phyloP scores from a whole-genome alignment of 2,329 filamentous ascomycete species.

The Pseudohalonectria lignicola region DNA sequence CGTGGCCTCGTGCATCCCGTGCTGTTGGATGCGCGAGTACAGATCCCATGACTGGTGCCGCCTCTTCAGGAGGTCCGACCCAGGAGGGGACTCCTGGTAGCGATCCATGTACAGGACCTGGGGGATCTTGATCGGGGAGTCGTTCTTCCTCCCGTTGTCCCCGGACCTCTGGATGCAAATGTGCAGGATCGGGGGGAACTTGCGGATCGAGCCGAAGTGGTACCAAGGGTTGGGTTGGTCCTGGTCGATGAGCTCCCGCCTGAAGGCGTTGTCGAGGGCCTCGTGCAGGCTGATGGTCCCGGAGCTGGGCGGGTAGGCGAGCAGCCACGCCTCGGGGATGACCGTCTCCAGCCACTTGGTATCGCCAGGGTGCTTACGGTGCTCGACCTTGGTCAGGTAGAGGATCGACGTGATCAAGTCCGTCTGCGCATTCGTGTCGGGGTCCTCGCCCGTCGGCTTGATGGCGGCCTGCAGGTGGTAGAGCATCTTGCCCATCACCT shows the following conservation, averaged over 20 bases:
- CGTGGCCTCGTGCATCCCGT: neutral
- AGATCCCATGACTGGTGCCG: constrained; percentile 66
- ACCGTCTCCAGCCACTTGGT: constrained; percentile 12
- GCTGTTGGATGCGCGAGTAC: constrained; percentile 36
- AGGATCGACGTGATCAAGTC: constrained; percentile 69
- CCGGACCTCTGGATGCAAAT: constrained; percentile 79
- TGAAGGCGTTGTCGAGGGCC: constrained; percentile 77
- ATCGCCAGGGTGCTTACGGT: constrained; percentile 22
- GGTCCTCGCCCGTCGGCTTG: constrained; percentile 52
- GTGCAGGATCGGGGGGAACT: constrained; percentile 76
- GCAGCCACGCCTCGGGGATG: constrained; percentile 53
- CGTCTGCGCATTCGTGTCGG: constrained; percentile 57
- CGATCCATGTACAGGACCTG: constrained; percentile 79
- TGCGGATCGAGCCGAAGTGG: constrained; percentile 60
- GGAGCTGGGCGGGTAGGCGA: constrained; percentile 42
- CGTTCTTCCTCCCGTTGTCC: constrained; percentile 64
- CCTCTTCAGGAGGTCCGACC: constrained; percentile 49
- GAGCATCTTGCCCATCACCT: constrained; percentile 88
- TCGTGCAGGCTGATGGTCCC: constrained; percentile 60
- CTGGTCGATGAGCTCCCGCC: constrained; percentile 57
- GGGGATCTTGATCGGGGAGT: constrained; percentile 66
- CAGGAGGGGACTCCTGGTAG: constrained; percentile 61
- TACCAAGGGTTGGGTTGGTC: constrained; percentile 31
- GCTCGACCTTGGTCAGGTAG: constrained; percentile 38
- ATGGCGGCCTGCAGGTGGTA: constrained; percentile 88